phyloP scores from a whole-genome alignment of 495 filamentous ascomycete genomes.

The Staphylotrichum tortipilum region DNA sequence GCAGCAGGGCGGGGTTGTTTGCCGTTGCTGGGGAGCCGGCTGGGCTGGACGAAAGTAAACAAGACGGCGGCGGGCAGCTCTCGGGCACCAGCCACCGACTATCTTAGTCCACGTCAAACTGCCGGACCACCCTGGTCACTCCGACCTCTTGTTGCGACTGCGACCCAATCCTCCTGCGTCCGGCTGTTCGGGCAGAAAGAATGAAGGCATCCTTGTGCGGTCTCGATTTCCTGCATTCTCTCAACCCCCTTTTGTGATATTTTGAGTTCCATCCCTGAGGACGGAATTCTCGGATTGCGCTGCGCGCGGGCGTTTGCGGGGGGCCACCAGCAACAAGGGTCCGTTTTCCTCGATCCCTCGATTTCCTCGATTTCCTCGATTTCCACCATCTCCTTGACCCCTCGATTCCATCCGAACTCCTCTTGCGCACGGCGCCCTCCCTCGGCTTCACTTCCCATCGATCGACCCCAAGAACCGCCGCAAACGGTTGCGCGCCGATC shows the following conservation, averaged over 20 bases:
- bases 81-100: conserved; percentile 10
- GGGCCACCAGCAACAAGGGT: not conserved
- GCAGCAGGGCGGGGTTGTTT: not conserved
- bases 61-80: not conserved
- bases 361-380: not conserved
- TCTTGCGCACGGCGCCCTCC: too few species aligned
- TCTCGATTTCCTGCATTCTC: not conserved
- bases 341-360: too few species aligned
- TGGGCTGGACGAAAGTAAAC: conserved; percentile 15
- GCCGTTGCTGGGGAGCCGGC: conserved; percentile 10
- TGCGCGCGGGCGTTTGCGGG: conserved; percentile 15
- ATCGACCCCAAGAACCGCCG: too few species aligned
- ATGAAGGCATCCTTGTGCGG: conserved; percentile 5
- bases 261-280: not conserved
- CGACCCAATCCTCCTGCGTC: conserved; percentile 6
- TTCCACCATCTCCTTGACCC: not conserved
- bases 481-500: too few species aligned
- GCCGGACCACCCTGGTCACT: conserved; percentile 11
- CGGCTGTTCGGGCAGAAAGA: conserved; percentile 2
- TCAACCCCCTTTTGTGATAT: conserved; percentile 9
- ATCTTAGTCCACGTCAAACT: conserved; percentile 4
- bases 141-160: conserved; percentile 7
- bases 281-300: too few species aligned
- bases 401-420: too few species aligned
- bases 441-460: too few species aligned